Conservation (phyloP, 108 stramenopile genomes). For the Discostella pseudostelligera region DNA sequence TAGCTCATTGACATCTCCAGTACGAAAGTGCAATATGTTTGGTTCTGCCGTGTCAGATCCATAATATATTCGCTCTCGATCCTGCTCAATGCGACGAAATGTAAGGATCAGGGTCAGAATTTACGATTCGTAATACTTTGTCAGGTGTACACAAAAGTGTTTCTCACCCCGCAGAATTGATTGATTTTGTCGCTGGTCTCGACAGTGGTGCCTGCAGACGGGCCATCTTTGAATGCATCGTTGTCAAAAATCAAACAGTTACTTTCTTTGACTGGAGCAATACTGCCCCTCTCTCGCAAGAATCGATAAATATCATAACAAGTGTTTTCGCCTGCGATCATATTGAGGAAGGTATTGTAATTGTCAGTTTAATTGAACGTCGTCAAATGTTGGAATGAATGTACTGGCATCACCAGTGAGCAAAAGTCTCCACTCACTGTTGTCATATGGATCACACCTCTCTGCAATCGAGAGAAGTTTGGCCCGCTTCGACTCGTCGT, state of each 20-base stretch:
- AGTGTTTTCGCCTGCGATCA: slow-evolving; percentile 10
- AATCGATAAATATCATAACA: slow-evolving; percentile 14
- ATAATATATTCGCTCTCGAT: slow-evolving; percentile 38
- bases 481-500: slow-evolving; percentile 17
- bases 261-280: slow-evolving; percentile 45
- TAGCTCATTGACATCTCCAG: slow-evolving; percentile 44
- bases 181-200: background rate
- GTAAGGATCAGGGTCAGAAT: background rate
- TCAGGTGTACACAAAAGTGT: background rate
- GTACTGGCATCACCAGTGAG: too few relatives aligned
- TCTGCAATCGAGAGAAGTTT: slow-evolving; percentile 18
- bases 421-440: too few relatives aligned
- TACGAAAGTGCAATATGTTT: slow-evolving; percentile 68
- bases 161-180: slow-evolving; percentile 22
- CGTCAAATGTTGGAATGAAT: background rate
- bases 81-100: background rate
- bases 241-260: slow-evolving; percentile 70
- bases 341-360: background rate
- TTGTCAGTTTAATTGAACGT: background rate
- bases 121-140: background rate
- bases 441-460: slow-evolving; percentile 17
- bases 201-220: slow-evolving; percentile 11
- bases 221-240: slow-evolving; percentile 32
- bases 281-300: slow-evolving; percentile 12
- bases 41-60: slow-evolving; percentile 21